These are phyloP conservation scores for Calonectria multiphialidica DNA, from an alignment of 2,329 filamentous ascomycete genomes.

Conservation along the genomic window DNA sequence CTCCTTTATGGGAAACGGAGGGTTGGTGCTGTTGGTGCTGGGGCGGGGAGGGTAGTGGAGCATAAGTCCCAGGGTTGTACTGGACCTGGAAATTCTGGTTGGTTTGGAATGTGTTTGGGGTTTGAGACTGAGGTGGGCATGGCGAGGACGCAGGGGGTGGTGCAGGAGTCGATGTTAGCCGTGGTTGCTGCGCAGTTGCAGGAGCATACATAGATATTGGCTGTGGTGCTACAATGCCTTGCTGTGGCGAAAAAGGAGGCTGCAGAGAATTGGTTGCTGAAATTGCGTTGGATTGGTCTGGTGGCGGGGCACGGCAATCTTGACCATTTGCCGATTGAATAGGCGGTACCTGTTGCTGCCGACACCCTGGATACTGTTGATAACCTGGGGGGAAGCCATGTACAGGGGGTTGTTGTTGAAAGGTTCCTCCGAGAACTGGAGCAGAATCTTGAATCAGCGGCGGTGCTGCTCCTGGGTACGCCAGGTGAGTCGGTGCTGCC, in stretches of 20 bases:
- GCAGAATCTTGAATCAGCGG: neutral
- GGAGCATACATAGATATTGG: neutral
- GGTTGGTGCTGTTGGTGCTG: neutral
- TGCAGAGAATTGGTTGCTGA: slow-evolving; percentile 9
- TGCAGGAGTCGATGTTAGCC: neutral
- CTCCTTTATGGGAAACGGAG: neutral
- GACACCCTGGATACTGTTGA: slow-evolving; percentile 1
- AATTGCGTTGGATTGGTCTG: slow-evolving; percentile 8
- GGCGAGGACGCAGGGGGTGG: slow-evolving; percentile 18
- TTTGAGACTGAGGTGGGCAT: neutral
- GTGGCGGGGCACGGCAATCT: neutral
- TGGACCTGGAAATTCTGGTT: neutral
- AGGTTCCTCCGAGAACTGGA: neutral
- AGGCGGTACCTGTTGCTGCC: neutral
- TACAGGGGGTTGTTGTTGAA: neutral
- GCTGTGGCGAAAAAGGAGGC: slow-evolving; percentile 27
- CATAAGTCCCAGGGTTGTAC: neutral
- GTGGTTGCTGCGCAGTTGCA: neutral
- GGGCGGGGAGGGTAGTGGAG: neutral
- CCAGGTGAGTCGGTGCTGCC: neutral
- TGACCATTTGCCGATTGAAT: neutral
- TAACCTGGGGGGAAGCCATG: neutral
- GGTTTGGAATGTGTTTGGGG: slow-evolving; percentile 3
- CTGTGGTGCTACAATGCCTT: slow-evolving; percentile 13
- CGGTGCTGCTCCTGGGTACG: too few relatives aligned